Evolutionary conservation across 163 green algal species (phyloP).

Genomic region (Chlamydomonas reinhardtii): DNA sequence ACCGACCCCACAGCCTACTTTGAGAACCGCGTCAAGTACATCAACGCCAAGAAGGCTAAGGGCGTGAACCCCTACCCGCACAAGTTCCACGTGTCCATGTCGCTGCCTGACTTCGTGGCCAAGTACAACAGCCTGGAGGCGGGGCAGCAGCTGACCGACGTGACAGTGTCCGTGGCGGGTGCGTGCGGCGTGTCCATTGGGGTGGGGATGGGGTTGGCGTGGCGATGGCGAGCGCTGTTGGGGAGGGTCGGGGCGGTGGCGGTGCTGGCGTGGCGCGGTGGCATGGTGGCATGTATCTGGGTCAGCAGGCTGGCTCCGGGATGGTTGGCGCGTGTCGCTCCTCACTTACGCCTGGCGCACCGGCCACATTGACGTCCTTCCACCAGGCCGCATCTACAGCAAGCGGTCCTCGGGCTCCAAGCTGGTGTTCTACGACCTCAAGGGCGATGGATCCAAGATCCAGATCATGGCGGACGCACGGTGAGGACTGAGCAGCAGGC

Average conservation of each 20-base stretch:
- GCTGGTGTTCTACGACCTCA: slow-evolving; percentile 98
- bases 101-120: slow-evolving; percentile 86
- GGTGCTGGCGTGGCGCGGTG: too few species aligned
- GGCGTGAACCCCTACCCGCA: slow-evolving; percentile 97
- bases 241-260: too few species aligned
- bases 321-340: too few species aligned
- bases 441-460: slow-evolving; percentile 90
- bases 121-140: slow-evolving; percentile 84
- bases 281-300: too few species aligned
- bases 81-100: slow-evolving; percentile 93
- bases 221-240: too few species aligned
- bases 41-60: slow-evolving; percentile 84
- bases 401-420: slow-evolving; percentile 92
- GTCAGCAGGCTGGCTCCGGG: too few species aligned
- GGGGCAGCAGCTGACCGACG: slow-evolving; percentile 79
- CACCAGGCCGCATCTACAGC: slow-evolving; percentile 85
- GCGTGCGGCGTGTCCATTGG: too few species aligned
- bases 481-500: slow-evolving; percentile 19
- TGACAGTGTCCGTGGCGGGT: slow-evolving; percentile 74
- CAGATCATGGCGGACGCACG: slow-evolving; percentile 95
- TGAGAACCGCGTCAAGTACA: slow-evolving; percentile 84
- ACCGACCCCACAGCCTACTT: slow-evolving; percentile 89
- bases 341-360: too few species aligned
- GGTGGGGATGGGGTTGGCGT: not conserved
- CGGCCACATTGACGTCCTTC: too few species aligned